phyloP scores from a whole-genome alignment of 176 grass and related monocot genomes.

The Zea mays region DNA sequence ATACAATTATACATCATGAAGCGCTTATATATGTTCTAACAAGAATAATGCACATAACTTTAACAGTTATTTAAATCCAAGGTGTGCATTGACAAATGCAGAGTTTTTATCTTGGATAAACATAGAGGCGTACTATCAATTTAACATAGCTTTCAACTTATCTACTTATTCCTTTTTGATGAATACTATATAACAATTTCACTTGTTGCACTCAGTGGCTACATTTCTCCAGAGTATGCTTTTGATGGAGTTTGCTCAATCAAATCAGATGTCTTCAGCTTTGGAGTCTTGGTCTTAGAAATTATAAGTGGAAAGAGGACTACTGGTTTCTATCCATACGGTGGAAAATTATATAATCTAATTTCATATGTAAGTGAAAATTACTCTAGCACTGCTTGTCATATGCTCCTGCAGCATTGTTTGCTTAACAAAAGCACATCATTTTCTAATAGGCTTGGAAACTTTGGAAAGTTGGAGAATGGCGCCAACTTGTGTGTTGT shows the following conservation, averaged over 20 bases:
- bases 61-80: background rate
- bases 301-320: conserved; percentile 56
- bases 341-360: conserved; percentile 37
- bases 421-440: conserved; percentile 3
- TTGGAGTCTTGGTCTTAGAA: conserved; percentile 58
- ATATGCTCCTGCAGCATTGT: background rate
- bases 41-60: conserved; percentile 4
- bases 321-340: conserved; percentile 34
- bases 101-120: background rate
- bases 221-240: conserved; percentile 79
- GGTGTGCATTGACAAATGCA: background rate
- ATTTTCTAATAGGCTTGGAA: conserved; percentile 37
- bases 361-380: conserved; percentile 49
- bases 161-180: background rate
- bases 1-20: background rate
- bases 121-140: background rate
- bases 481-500: conserved; percentile 33
- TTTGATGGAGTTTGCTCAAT: conserved; percentile 60
- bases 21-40: background rate
- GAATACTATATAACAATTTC: conserved; percentile 19
- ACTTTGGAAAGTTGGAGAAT: conserved; percentile 39
- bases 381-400: conserved; percentile 3
- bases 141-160: conserved; percentile 3
- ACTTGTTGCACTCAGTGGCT: conserved; percentile 47
- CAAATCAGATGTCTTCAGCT: conserved; percentile 81